Conservation (phyloP, 305 asterid genomes). For the Lippia alba region DNA sequence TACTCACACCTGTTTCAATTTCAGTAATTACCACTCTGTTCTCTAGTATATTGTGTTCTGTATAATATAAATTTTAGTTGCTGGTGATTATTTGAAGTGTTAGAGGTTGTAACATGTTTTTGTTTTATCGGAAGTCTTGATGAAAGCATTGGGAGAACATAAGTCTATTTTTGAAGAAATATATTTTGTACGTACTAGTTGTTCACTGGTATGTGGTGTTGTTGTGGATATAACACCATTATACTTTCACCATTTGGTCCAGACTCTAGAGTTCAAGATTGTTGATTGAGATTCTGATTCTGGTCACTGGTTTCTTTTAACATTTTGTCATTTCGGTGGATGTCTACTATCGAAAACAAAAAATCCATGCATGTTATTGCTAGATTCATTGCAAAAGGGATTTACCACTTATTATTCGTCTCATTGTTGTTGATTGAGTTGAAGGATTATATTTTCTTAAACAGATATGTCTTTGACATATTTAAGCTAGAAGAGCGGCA, state of each 20-base stretch:
- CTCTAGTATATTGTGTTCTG: too few relatives aligned
- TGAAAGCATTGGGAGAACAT: constrained; percentile 5
- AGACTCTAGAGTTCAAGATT: not conserved
- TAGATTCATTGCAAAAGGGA: constrained; percentile 43
- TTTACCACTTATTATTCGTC: too few relatives aligned
- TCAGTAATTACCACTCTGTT: too few relatives aligned
- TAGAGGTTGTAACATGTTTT: not conserved
- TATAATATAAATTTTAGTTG: too few relatives aligned
- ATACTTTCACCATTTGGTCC: too few relatives aligned
- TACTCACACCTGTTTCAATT: too few relatives aligned
- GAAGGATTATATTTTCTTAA: not conserved
- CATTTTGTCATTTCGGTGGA: constrained; percentile 47
- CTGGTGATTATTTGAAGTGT: too few relatives aligned
- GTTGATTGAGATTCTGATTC: constrained; percentile 29
- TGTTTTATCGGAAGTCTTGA: constrained; percentile 6
- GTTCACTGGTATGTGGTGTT: constrained; percentile 41
- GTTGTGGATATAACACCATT: constrained; percentile 18
- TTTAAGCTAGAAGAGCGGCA: constrained; percentile 35
- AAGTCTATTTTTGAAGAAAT: constrained; percentile 43
- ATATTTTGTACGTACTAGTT: constrained; percentile 49
- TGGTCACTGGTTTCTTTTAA: constrained; percentile 53
- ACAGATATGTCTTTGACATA: constrained; percentile 45
- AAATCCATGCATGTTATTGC: constrained; percentile 46
- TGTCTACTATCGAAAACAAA: constrained; percentile 26
- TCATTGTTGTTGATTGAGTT: too few relatives aligned